Conservation (phyloP, 2,329 filamentous ascomycete genomes). For the Berkeleyomyces basicola region DNA sequence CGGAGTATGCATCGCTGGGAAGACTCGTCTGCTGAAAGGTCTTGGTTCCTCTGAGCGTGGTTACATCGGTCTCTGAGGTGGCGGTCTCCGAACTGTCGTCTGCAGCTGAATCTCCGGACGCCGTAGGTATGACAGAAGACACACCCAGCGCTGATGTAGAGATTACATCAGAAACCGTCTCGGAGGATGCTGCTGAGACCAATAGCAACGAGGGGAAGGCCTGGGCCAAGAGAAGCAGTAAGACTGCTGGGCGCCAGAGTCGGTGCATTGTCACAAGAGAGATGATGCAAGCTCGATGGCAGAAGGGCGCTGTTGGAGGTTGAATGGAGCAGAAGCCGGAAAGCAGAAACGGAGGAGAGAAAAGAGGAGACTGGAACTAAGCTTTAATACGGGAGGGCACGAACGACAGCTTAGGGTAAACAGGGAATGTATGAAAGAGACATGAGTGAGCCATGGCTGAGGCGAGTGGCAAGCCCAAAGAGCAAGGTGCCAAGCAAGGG, state of each 20-base stretch:
- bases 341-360: neutral
- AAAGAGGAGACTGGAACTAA: neutral
- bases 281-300: too few relatives aligned
- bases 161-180: neutral
- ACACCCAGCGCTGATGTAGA: neutral
- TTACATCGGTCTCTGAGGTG: constrained; percentile 17
- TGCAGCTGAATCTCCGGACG: neutral
- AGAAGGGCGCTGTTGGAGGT: neutral
- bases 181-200: neutral
- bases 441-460: neutral
- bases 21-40: constrained; percentile 25
- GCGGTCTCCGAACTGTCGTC: neutral
- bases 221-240: neutral
- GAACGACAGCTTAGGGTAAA: neutral
- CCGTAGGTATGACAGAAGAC: neutral
- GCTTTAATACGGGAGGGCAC: neutral
- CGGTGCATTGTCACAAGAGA: neutral
- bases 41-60: constrained; percentile 24
- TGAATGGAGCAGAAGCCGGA: neutral
- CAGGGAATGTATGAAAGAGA: neutral
- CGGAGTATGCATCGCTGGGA: constrained; percentile 30
- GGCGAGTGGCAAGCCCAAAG: neutral
- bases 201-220: neutral
- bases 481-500: neutral
- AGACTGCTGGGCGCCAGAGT: neutral